These are phyloP conservation scores for Quercus alba DNA, from an alignment of 306 rosid genomes.

Conservation along the genomic window DNA sequence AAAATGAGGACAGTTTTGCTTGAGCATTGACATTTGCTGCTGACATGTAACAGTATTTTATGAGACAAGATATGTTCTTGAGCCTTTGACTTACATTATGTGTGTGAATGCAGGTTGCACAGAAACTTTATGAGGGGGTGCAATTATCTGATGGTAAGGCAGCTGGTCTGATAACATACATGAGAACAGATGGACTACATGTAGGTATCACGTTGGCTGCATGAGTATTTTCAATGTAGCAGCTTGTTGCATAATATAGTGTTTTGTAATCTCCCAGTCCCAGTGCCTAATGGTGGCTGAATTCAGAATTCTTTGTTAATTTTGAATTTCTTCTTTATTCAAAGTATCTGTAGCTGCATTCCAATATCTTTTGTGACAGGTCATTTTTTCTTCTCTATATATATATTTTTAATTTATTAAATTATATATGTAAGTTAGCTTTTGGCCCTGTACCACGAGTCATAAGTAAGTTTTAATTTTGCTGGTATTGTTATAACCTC, in stretches of 20 bases:
- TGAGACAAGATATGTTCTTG: background rate
- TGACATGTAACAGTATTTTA: background rate
- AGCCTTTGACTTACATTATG: constrained; percentile 13
- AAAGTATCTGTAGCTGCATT: too few species aligned
- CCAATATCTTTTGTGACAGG: background rate
- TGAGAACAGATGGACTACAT: constrained; percentile 89
- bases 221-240: constrained; percentile 16
- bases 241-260: background rate
- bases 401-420: too few species aligned
- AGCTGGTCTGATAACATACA: constrained; percentile 82
- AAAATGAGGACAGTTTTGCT: background rate
- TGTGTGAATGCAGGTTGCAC: constrained; percentile 77
- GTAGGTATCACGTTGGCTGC: constrained; percentile 65
- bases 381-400: too few species aligned
- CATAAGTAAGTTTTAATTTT: background rate
- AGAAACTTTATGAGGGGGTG: constrained; percentile 92
- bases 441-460: too few species aligned
- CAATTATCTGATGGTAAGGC: constrained; percentile 74
- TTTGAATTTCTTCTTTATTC: background rate
- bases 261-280: background rate
- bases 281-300: background rate
- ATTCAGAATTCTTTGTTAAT: background rate
- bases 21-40: background rate
- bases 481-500: background rate
- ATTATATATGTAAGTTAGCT: too few species aligned